Base-by-base conservation (phyloP, 345 rosid genomes). In the Nasturtium officinale region DNA sequence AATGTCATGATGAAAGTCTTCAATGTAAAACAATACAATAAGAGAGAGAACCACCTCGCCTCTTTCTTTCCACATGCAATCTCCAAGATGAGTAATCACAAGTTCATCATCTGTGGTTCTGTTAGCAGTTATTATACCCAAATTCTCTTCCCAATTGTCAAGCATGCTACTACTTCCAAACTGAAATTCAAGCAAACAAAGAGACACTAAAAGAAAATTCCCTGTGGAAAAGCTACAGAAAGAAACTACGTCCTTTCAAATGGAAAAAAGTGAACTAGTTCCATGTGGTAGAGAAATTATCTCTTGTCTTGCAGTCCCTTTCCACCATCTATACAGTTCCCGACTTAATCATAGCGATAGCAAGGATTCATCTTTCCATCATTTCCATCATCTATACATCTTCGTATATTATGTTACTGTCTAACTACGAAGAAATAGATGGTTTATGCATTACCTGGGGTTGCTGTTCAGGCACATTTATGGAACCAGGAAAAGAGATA, bases 91-190 rank as follows among this genome's bases (percentile, higher is more conserved):
- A 20, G 87, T 82, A 56, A 96, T 85, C 61, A 96, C 99, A 78
- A 92, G 96, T 74, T 92, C 99, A 55, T 96, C 98, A 83, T 84
- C 97, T 77, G 90, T 85, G 68, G 97, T 96, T 82, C 99, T 90
- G 79, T 96, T 96, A 69, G 97, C 99, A 79, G 98, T 83, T 78
- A 96, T 92, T 35, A 90, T 87, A 63, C 97, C 97, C 83, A 95
- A 85, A 84, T 95, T 95, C 76, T 95, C 96, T 80, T 92, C 99
- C 99, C 99, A 95, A 52, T 85, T 92, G 72, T 95, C 94, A 78
- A 95, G 97, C 97, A 90, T 92, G 83, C 86, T 80, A 76, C 85
- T 87, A 66, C 87, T 67, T 76, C 86, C 86, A 69, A 78, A 28
- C 96, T 95, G 86, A 58, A 48, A 38, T 46, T 48, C 29, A 67